A percentile compares a stretch with the other conserved stretches of the same genome.
phyloP scores from a whole-genome alignment of 2,329 filamentous ascomycete genomes.

The Sporothrix curviconia region DNA sequence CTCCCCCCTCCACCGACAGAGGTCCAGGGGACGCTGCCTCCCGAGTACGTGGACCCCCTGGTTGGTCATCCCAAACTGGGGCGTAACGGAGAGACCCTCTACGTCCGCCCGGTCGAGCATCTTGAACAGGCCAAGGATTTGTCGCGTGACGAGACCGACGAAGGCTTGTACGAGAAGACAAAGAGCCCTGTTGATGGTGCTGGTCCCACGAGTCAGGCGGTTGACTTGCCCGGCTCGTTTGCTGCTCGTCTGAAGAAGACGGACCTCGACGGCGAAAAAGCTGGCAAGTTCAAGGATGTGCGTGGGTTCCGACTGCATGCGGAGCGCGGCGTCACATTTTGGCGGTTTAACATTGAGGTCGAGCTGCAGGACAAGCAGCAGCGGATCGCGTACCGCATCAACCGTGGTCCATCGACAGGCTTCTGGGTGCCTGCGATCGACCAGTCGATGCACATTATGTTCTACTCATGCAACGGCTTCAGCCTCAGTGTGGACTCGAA shows the following conservation, averaged over 20 bases:
- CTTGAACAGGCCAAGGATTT: conserved; percentile 72
- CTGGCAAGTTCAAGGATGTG: conserved; percentile 76
- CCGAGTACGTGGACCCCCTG: conserved; percentile 83
- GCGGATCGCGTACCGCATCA: conserved; percentile 92
- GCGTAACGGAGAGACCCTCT: conserved; percentile 76
- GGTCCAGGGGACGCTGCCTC: conserved; percentile 58
- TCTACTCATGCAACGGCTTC: conserved; percentile 96
- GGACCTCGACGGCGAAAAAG: conserved; percentile 68
- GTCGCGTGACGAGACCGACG: conserved; percentile 71
- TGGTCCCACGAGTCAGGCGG: conserved; percentile 32
- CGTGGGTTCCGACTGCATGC: conserved; percentile 74
- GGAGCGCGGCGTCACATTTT: conserved; percentile 87
- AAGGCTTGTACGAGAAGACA: conserved; percentile 71
- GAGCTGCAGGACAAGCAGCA: conserved; percentile 73
- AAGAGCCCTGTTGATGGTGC: conserved; percentile 45
- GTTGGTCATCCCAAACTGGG: conserved; percentile 82
- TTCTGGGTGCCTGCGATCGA: conserved; percentile 90
- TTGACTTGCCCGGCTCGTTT: conserved; percentile 48
- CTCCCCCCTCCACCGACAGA: conserved; percentile 70
- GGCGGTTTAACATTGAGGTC: conserved; percentile 92
- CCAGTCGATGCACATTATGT: conserved; percentile 97
- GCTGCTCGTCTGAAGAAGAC: conserved; percentile 46
- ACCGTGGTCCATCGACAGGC: conserved; percentile 75
- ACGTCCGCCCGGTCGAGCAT: conserved; percentile 83
- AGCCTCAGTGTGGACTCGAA: conserved; percentile 71